Evolutionary conservation across 208 protist genomes (phyloP).

Genomic region (Trypanosoma cruzi): DNA sequence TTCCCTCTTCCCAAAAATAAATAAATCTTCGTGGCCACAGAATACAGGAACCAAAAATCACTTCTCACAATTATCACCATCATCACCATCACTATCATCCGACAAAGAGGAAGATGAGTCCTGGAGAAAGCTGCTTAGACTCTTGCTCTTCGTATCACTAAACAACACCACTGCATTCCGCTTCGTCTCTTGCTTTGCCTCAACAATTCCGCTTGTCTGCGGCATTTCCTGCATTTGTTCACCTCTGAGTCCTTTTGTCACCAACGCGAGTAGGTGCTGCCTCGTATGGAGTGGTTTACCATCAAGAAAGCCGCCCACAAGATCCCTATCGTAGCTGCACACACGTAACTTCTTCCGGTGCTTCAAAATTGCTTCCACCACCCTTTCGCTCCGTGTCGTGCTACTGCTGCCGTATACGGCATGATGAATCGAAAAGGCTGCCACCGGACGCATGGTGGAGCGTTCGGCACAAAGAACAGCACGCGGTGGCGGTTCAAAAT

Average conservation of each 20-base stretch:
- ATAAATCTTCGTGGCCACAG: background rate
- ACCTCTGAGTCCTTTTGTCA: slow-evolving; percentile 48
- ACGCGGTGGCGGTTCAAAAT: background rate
- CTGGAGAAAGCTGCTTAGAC: slow-evolving; percentile 27
- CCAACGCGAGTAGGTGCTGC: slow-evolving; percentile 38
- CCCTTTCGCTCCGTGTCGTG: slow-evolving; percentile 28
- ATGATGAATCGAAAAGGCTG: slow-evolving; percentile 44
- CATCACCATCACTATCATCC: too few species aligned
- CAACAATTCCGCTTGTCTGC: background rate
- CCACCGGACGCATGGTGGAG: slow-evolving; percentile 30
- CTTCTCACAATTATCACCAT: background rate
- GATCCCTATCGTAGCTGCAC: slow-evolving; percentile 45
- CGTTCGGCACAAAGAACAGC: slow-evolving; percentile 27
- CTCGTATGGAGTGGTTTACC: slow-evolving; percentile 54
- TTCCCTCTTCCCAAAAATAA: slow-evolving; percentile 10
- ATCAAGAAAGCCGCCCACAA: slow-evolving; percentile 55
- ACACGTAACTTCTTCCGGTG: slow-evolving; percentile 50
- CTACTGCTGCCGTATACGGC: slow-evolving; percentile 29
- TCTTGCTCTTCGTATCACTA: slow-evolving; percentile 6
- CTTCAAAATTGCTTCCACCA: slow-evolving; percentile 37
- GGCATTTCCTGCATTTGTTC: slow-evolving; percentile 20
- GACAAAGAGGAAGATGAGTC: slow-evolving; percentile 8
- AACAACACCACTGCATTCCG: slow-evolving; percentile 16
- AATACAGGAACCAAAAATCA: background rate
- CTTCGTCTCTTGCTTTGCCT: slow-evolving; percentile 11